These are phyloP conservation scores for Diaporthe caulivora DNA, from an alignment of 2,329 filamentous ascomycete genomes.

Conservation along the genomic window DNA sequence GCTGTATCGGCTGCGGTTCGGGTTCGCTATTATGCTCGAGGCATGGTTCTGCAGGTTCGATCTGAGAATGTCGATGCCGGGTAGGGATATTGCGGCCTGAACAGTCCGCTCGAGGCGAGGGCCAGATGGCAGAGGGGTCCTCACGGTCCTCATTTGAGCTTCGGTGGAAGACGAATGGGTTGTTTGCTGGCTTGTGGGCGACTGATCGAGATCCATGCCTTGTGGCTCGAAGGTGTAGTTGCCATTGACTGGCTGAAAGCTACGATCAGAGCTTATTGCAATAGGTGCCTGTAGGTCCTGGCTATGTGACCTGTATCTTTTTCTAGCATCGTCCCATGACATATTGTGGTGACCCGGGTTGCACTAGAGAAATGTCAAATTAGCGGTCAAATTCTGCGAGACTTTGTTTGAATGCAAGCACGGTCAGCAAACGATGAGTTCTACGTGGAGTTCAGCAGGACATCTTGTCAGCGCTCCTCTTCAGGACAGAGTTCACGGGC, in stretches of 20 bases:
- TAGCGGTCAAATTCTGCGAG: not conserved
- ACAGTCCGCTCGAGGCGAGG: constrained; percentile 66
- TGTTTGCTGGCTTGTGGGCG: constrained; percentile 51
- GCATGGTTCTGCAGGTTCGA: constrained; percentile 65
- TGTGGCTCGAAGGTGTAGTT: constrained; percentile 60
- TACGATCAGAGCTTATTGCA: constrained; percentile 20
- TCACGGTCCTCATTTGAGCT: constrained; percentile 63
- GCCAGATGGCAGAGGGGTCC: constrained; percentile 68
- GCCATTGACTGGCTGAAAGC: constrained; percentile 26
- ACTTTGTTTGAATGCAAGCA: no score
- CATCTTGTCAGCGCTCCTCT: not conserved
- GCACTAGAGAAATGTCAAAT: constrained; percentile 55
- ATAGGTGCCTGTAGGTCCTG: constrained; percentile 57
- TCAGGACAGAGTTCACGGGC: not conserved
- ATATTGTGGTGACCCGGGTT: constrained; percentile 71
- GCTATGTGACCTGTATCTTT: constrained; percentile 67
- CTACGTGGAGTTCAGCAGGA: not conserved
- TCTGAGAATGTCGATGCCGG: constrained; percentile 64
- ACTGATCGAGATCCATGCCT: constrained; percentile 68
- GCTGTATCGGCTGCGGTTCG: constrained; percentile 65
- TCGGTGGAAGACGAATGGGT: constrained; percentile 48
- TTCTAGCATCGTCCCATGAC: constrained; percentile 70
- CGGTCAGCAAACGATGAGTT: not conserved
- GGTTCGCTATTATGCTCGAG: constrained; percentile 62
- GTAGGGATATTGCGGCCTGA: constrained; percentile 53